Evolutionary conservation across 257 asterid species (phyloP).

Genomic region (Phtheirospermum japonicum): DNA sequence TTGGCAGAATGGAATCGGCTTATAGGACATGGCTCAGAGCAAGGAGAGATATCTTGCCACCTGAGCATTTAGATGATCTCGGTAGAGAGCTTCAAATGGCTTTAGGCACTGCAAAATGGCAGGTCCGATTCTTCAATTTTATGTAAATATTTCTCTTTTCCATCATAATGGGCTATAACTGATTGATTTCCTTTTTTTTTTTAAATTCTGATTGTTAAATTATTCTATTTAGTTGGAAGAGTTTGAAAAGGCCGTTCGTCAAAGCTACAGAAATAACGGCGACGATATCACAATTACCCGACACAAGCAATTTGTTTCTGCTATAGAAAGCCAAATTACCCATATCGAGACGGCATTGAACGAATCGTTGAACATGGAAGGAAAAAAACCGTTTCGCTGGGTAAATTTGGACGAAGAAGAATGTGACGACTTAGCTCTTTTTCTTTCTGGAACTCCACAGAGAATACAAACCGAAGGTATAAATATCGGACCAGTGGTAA

Average conservation of each 20-base stretch:
- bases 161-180: too few relatives aligned
- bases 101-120: constrained; percentile 94
- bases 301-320: constrained; percentile 72
- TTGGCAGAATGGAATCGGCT: constrained; percentile 85
- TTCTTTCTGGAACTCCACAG: constrained; percentile 65
- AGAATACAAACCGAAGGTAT: constrained; percentile 32
- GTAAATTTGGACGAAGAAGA: constrained; percentile 69
- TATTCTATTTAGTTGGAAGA: constrained; percentile 64
- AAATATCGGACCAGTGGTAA: constrained; percentile 26
- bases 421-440: constrained; percentile 66
- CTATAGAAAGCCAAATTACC: constrained; percentile 63
- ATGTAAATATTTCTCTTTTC: too few relatives aligned
- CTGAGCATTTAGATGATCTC: constrained; percentile 58
- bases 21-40: constrained; percentile 72
- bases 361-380: constrained; percentile 51
- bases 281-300: constrained; percentile 63
- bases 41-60: constrained; percentile 51
- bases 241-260: constrained; percentile 77
- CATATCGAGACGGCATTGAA: constrained; percentile 55
- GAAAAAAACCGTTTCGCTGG: constrained; percentile 69
- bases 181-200: not conserved
- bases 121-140: constrained; percentile 44
- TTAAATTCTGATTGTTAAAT: constrained; percentile 9
- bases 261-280: constrained; percentile 64
- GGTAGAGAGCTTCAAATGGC: constrained; percentile 81